Evolutionary conservation across 257 asterid species (phyloP).

Genomic region (Rubia yunnanensis): DNA sequence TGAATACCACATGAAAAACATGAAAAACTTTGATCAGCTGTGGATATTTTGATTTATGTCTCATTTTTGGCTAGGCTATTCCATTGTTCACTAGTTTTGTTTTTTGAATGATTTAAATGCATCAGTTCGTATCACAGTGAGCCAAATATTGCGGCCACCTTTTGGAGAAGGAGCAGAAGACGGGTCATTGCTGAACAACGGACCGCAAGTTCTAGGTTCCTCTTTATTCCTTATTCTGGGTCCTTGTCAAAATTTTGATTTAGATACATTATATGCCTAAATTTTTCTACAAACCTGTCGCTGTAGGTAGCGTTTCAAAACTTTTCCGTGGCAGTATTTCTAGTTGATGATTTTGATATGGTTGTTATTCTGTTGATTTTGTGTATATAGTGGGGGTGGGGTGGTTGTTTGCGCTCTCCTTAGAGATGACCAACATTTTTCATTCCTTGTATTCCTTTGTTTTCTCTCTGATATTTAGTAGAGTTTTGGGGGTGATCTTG

Average conservation of each 20-base stretch:
- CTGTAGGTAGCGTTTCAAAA: neutral
- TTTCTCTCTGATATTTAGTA: neutral
- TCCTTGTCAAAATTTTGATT: neutral
- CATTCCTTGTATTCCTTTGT: neutral
- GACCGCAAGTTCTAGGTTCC: constrained; percentile 96
- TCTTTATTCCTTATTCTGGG: constrained; percentile 19
- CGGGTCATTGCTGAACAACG: constrained; percentile 77
- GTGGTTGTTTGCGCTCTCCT: neutral
- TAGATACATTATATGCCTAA: neutral
- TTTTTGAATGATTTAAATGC: constrained; percentile 21
- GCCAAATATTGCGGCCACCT: constrained; percentile 78
- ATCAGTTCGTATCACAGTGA: constrained; percentile 85
- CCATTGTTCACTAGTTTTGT: constrained; percentile 4
- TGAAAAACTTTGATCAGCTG: constrained; percentile 4
- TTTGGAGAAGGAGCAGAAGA: constrained; percentile 96
- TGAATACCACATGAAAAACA: too few relatives aligned
- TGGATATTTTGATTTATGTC: neutral
- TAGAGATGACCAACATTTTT: neutral
- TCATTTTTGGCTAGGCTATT: neutral
- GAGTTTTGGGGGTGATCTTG: neutral
- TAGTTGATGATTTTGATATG: neutral
- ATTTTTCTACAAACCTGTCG: neutral
- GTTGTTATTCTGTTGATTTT: neutral
- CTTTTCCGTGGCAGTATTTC: neutral
- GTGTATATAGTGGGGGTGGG: neutral